A percentile compares a stretch with the other conserved stretches of the same genome.
phyloP scores from a whole-genome alignment of 768 basidiomycete genomes.

The Termitomyces sp. region DNA sequence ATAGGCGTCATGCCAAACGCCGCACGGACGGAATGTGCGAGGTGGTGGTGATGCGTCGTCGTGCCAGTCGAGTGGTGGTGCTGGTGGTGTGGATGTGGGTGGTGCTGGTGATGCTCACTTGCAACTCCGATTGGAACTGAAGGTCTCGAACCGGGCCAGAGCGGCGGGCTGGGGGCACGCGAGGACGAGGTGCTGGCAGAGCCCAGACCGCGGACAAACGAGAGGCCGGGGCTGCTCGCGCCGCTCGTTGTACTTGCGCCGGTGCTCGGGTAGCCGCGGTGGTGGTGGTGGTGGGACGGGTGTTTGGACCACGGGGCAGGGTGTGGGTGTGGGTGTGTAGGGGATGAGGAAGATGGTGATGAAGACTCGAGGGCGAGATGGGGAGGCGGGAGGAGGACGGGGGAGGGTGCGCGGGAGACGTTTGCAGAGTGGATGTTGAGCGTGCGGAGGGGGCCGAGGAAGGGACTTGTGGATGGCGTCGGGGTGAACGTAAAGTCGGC shows the following conservation, averaged over 20 bases:
- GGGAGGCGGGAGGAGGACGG: conserved; percentile 60
- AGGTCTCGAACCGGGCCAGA: conserved; percentile 37
- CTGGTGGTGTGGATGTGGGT: conserved; percentile 17
- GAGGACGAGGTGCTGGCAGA: conserved; percentile 49
- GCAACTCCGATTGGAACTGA: too few species aligned
- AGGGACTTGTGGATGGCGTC: conserved; percentile 68
- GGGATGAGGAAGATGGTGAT: conserved; percentile 9
- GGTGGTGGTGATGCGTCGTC: conserved; percentile 50
- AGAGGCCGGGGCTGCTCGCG: conserved; percentile 55
- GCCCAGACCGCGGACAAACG: conserved; percentile 29
- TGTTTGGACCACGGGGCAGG: not conserved
- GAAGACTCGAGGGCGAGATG: conserved; percentile 21
- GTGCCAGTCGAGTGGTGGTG: conserved; percentile 44
- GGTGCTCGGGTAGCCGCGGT: not conserved
- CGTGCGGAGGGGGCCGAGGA: conserved; percentile 73
- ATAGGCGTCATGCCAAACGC: conserved; percentile 95
- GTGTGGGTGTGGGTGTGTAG: not conserved
- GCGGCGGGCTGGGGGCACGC: conserved; percentile 63
- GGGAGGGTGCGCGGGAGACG: conserved; percentile 69
- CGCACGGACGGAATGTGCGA: conserved; percentile 80
- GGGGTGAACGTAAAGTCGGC: conserved; percentile 42
- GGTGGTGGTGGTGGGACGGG: too few species aligned
- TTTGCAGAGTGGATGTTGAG: conserved; percentile 71
- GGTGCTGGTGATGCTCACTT: too few species aligned
- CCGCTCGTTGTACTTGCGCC: not conserved